Base-by-base conservation (phyloP, 2,329 filamentous ascomycete genomes). In the Stenocarpella maydis region DNA sequence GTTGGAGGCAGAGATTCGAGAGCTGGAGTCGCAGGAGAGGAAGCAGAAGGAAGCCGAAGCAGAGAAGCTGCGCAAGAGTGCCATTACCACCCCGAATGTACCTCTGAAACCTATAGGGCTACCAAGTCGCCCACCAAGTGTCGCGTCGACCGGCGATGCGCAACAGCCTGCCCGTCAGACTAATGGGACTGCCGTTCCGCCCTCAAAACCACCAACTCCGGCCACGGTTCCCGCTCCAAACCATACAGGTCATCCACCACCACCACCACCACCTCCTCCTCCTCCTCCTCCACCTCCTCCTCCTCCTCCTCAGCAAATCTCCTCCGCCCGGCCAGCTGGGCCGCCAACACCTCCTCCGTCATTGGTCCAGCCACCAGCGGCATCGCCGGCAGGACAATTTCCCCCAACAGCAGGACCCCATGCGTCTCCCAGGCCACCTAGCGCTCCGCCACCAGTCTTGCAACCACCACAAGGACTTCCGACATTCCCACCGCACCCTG, bases 1-100 rank as follows among this genome's bases (percentile, higher is more conserved):
- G 21, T 80, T 95, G 52, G 87, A 90, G 78, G 84, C 84, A 69
- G 91, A 97, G 73, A 88, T 97, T 63, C 82, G 84, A 47, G 85
- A 90, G 69, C 85, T 96, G 60, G 88, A 95, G 77, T 84, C 85
- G 75, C 69, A 70, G 64, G 49, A 68, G 65, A 72, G 26, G 79
- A 80, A 55, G 14, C 31, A 63, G 88, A 78, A 73, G 24, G 79
- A 80, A 72, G 54, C 10, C 10, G 69, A 71, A 49, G 69, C 66
- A 28, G 45, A 58, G 9, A 49, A 49, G 28, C 7, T 12, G 41
- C 69, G 31, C 34, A 72, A 74, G 21, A 73, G 70, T 69, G 65
- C 54, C 64, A 65, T 65, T 64, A 67, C 69, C 34, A 26, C 67
- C 64, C 70, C 47, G 15, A 50, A 19, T 69, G 61, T 49, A 21